Conservation (phyloP, 1,284 basidiomycete species). For the Cystobasidium sp. region DNA sequence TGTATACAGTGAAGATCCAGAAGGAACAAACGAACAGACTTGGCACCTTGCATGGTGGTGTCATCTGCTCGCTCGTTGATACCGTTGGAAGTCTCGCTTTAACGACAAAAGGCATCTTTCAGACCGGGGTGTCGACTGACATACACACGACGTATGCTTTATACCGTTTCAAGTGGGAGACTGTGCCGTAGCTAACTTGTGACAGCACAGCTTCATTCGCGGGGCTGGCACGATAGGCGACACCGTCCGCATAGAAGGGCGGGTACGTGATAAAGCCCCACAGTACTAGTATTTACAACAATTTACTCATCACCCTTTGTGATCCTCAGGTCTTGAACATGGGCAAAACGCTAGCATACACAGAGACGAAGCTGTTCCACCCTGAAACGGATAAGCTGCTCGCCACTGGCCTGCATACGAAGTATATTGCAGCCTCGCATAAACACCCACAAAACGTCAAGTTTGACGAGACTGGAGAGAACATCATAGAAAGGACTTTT, state of each 20-base stretch:
- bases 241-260: slow-evolving; percentile 44
- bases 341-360: slow-evolving; percentile 85
- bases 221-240: slow-evolving; percentile 44
- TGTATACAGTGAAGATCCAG: slow-evolving; percentile 22
- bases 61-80: slow-evolving; percentile 81
- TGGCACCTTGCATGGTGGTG: slow-evolving; percentile 70
- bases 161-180: slow-evolving; percentile 64
- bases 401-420: slow-evolving; percentile 72
- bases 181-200: slow-evolving; percentile 64
- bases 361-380: slow-evolving; percentile 76
- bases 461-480: slow-evolving; percentile 77
- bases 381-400: slow-evolving; percentile 68
- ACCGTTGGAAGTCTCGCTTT: slow-evolving; percentile 82
- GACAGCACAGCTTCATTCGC: slow-evolving; percentile 59
- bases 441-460: slow-evolving; percentile 75
- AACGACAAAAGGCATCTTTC: slow-evolving; percentile 76
- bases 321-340: slow-evolving; percentile 18
- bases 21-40: slow-evolving; percentile 58
- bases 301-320: not conserved
- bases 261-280: slow-evolving; percentile 46
- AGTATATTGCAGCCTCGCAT: slow-evolving; percentile 78
- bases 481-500: slow-evolving; percentile 66
- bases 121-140: slow-evolving; percentile 86
- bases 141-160: slow-evolving; percentile 82
- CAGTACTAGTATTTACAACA: slow-evolving; percentile 6